Evolutionary conservation across 257 asterid genomes (phyloP), one percentile per base, ranked within the genome.

Genomic region (Anisodus acutangulus): DNA sequence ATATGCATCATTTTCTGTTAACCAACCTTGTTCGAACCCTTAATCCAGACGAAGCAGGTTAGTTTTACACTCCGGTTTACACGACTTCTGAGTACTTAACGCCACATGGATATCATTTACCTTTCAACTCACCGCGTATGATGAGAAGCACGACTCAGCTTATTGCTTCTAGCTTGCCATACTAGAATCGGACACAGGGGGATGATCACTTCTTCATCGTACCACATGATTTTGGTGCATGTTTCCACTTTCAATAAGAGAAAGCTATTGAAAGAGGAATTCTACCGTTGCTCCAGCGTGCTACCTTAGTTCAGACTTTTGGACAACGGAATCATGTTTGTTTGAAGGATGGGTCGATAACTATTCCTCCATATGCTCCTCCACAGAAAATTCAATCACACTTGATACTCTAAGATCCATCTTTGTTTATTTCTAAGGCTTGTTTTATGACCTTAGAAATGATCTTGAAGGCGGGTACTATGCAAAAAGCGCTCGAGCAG

Each of bases 171-270:
- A 95, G 88, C 83, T 95, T 93, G 95, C 97, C 98, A 12, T 93
- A 91, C 85, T 94, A 97, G 98, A 94, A 95, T 59, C 88, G 94
- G 83, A 92, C 98, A 45, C 97, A 95, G 83, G 98, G 98, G 19
- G 95, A 90, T 16, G 98, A 95, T 91, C 98, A 95, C 87, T 93
- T 95, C 90, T 93, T 95, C 85, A 92, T 95, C 8, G 92, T 88
- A 47, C 98, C 98, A 16, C 97, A 94, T 86, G 97, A 94, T 88
- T 94, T 94, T 71, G 98, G 90, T 60, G 95, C 98, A 3, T 94
- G 97, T 90, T 94, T 94, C 83, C 98, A 94, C 89, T 94, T 93
- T 89, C 94, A 82, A 85, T 98, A 95, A 91, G 97, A 91, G 87
- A 95, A 92, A 86, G 98, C 98, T 72, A 92, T 95, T 68, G 95